Evolutionary conservation across 306 rosid species (phyloP), one percentile per base, ranked within the genome.

Genomic region (Vicia villosa): DNA sequence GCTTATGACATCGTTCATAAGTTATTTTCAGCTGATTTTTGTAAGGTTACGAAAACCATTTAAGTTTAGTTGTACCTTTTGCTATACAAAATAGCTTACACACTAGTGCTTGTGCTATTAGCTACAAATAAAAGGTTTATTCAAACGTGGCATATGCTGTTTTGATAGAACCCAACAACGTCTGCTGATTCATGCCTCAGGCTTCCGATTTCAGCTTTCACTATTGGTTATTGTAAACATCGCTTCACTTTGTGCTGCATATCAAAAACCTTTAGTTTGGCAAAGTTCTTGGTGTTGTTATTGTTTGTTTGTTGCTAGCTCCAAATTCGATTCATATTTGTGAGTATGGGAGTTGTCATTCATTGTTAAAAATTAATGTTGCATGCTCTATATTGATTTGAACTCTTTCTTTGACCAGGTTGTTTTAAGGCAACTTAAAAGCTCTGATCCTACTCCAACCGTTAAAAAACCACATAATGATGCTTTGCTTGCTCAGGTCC

Each of bases 401-500:
- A 68, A 34, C 57, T 56, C 12, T n/a, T 16, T 52, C 63, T 34
- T 21, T 72, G 22, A 30, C 34, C 91, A 95, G 99, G 72, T 95
- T 70, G 82, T 77, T 66, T 69, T 83, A 59, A 87, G 62, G 77
- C 92, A 79, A 84, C 64, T 86, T 30, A 74, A 64, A 68, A 84
- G 70, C 50, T 82, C 76, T 49, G 95, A 86, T 43, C 63, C 86
- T 54, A 59, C 86, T 50, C 76, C 86, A 55, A n/a, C 86, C 15
- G 87, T 50, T 58, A 82, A 82, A 74, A 91, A 87, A 74, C 95
- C 97, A 14, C 83, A 55, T 24, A 80, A 69, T 42, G 95, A 91
- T 68, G 77, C 86, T 73, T 83, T 95, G 82, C 47, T 89, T 80
- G 97, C 82, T 60, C 99, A 95, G 99, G 99, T 95, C 57, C 74